Percentiles rank a stretch among this genome's conserved stretches.
Conservation (phyloP, 1,284 basidiomycete species). For the Irpex sp. region DNA sequence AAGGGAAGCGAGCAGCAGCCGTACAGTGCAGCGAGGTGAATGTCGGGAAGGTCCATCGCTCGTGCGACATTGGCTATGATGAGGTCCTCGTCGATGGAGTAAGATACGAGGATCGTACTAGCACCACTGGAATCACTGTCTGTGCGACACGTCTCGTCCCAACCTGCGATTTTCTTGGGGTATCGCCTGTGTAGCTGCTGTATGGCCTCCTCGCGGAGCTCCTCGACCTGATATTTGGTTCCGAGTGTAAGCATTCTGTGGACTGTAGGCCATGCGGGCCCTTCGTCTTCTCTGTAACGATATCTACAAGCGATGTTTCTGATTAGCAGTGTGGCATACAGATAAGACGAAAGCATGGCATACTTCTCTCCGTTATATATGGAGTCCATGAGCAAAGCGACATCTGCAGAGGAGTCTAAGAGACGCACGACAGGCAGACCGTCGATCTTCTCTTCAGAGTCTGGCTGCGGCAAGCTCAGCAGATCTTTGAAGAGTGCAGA, state of each 20-base stretch:
- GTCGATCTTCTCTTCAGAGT: constrained; percentile 10
- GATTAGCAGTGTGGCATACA: not conserved
- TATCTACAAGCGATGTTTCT: constrained; percentile 3
- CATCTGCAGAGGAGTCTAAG: constrained; percentile 5
- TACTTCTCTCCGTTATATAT: constrained; percentile 10
- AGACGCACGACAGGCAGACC: constrained; percentile 8
- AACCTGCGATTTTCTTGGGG: constrained; percentile 8
- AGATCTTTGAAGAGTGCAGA: constrained; percentile 11
- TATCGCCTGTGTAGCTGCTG: constrained; percentile 10
- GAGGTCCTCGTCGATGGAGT: constrained; percentile 12
- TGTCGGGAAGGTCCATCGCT: constrained; percentile 8
- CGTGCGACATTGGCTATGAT: constrained; percentile 10
- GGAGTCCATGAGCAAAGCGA: constrained; percentile 6
- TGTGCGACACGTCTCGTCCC: constrained; percentile 12
- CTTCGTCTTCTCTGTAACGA: constrained; percentile 7
- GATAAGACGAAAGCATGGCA: not conserved
- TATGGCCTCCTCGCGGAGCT: constrained; percentile 11
- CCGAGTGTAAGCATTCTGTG: constrained; percentile 7
- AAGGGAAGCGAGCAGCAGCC: constrained; percentile 11
- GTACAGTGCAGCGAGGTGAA: constrained; percentile 12
- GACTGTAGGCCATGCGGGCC: constrained; percentile 6
- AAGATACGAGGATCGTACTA: constrained; percentile 8
- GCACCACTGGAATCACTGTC: constrained; percentile 4
- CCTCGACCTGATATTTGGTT: constrained; percentile 11
- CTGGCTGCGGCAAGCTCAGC: constrained; percentile 8